Evolutionary conservation across 2,329 filamentous ascomycete species (phyloP).

Genomic region (Geosmithia flava): DNA sequence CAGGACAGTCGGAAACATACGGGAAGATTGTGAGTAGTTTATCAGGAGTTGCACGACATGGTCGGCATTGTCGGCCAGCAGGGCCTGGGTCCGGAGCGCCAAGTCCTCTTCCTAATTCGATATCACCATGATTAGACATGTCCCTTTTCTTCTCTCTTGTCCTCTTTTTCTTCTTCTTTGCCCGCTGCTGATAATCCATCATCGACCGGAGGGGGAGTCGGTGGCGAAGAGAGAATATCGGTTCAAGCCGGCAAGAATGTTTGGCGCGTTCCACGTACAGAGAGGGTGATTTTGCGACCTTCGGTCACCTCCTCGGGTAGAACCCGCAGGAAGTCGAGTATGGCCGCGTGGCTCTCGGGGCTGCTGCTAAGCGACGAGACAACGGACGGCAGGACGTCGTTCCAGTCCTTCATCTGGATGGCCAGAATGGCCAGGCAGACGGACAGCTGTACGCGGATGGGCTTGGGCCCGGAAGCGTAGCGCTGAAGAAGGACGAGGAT

Average conservation of each 20-base stretch:
- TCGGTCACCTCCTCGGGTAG: slow-evolving; percentile 98
- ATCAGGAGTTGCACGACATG: slow-evolving; percentile 80
- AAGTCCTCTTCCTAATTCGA: slow-evolving; percentile 86
- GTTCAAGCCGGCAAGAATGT: slow-evolving; percentile 23
- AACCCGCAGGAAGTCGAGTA: slow-evolving; percentile 92
- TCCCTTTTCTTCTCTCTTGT: no score
- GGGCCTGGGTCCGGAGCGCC: slow-evolving; percentile 68
- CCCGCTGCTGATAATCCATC: slow-evolving; percentile 14
- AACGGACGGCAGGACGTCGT: slow-evolving; percentile 76
- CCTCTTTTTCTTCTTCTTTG: no score
- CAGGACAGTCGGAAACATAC: slow-evolving; percentile 36
- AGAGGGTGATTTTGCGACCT: slow-evolving; percentile 97
- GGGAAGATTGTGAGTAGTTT: slow-evolving; percentile 83
- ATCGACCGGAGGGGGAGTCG: slow-evolving; percentile 18
- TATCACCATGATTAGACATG: slow-evolving; percentile 21
- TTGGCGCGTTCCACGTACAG: slow-evolving; percentile 69
- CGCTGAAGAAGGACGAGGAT: slow-evolving; percentile 69
- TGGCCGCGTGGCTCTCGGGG: slow-evolving; percentile 68
- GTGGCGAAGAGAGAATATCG: slow-evolving; percentile 12
- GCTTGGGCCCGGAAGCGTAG: slow-evolving; percentile 72
- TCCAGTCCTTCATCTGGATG: slow-evolving; percentile 94
- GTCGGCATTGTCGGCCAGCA: slow-evolving; percentile 80
- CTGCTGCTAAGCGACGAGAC: slow-evolving; percentile 67
- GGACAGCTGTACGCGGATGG: slow-evolving; percentile 81
- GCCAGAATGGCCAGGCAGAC: slow-evolving; percentile 90